Evolutionary conservation across 2,329 filamentous ascomycete species (phyloP), one percentile per base, ranked within the genome.

Genomic region (Penicillium frequentans): DNA sequence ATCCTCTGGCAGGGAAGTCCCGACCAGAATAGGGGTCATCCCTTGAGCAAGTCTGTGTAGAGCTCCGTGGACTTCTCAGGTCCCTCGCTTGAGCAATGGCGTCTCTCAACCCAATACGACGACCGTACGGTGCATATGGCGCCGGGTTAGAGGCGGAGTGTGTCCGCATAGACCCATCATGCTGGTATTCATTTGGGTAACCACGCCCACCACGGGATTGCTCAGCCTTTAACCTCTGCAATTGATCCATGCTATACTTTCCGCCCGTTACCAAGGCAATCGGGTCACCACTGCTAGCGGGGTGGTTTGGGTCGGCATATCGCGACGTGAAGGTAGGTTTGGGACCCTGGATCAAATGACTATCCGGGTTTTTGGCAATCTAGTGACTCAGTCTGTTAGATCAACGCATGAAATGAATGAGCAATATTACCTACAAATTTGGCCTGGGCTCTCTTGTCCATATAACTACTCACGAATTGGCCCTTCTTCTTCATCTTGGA

Each of bases 241-340:
- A 48, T 37, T 53, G 57, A 35, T 51, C 57, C 27, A 61, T 69
- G 61, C 68, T 74, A 16, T 80, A 44, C 5, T 69, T 64, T 0
- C 81, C 81, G 1, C 81, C 82, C 0, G 76, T 81, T 2, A 82
- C 59, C 2, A 84, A 64, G 0, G 76, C 72, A 3, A 82, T 63
- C 9, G 82, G 66, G 7, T 75, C 77, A 2, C 82, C 82, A 27
- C 74, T 81, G 60, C 78, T 81, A 31, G 77, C 79, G 0, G 81
- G 75, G 59, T 84, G 78, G 57, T 77, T 81, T 0, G 82, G 82
- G 58, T 85, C 81, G 8, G 77, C 76, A 61, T 79, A 82, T 23
- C 79, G 73, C 5, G 78, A 82, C 0, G 71, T 69, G 60, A 83
- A 83, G 23, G 71, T 66, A 42, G 64, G 64, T 57, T 68, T 65